Evolutionary conservation across 345 rosid genomes (phyloP).

Genomic region (Rhizophora mangle): DNA sequence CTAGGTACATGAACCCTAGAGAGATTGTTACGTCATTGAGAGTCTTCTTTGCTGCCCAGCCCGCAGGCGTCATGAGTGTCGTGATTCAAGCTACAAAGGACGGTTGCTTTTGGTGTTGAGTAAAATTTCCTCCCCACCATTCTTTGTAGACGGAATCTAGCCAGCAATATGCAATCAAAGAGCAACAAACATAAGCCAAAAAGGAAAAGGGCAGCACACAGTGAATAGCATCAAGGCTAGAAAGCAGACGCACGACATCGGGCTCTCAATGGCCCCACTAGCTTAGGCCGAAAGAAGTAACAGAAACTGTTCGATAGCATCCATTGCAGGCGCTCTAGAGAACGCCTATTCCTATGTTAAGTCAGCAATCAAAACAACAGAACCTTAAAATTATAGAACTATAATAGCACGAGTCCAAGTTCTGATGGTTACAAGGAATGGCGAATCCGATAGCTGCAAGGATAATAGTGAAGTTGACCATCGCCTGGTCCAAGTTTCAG

Average conservation of each 20-base stretch:
- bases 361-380: conserved; percentile 9
- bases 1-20: no score
- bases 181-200: not conserved
- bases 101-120: no score
- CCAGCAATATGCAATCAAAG: no score
- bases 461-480: conserved; percentile 90
- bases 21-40: no score
- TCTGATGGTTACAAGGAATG: conserved; percentile 60
- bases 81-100: no score
- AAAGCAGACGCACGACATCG: not conserved
- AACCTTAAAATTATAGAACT: conserved; percentile 19
- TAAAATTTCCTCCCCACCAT: no score
- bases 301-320: no score
- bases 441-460: conserved; percentile 63
- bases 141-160: no score
- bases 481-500: conserved; percentile 92
- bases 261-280: conserved; percentile 13
- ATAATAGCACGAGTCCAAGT: conserved; percentile 85
- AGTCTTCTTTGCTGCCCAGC: no score
- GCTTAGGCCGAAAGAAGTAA: not conserved
- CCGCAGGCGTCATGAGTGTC: no score
- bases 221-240: not conserved
- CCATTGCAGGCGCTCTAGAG: not conserved
- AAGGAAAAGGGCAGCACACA: not conserved
- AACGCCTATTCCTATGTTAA: no score